phyloP scores from a whole-genome alignment of 768 basidiomycete species.

The Jaapia argillacea region DNA sequence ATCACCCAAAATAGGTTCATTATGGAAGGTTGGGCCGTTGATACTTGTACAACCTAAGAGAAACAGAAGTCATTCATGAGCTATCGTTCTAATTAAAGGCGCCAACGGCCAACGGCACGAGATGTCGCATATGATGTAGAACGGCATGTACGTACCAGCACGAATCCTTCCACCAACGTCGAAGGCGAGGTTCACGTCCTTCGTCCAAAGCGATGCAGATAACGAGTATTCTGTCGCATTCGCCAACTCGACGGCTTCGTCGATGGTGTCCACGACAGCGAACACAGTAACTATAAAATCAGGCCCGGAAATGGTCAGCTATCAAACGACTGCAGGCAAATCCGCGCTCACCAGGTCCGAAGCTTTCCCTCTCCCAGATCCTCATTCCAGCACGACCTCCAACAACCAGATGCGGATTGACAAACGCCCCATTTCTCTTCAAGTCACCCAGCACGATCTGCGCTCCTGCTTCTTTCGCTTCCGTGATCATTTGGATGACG shows the following conservation, averaged over 20 bases:
- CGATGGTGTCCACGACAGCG: constrained; percentile 33
- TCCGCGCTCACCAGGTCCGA: constrained; percentile 47
- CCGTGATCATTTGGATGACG: constrained; percentile 31
- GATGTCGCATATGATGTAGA: background rate
- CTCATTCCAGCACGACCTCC: constrained; percentile 39
- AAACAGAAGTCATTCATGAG: too few relatives aligned
- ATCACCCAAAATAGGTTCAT: constrained; percentile 26
- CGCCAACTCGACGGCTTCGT: constrained; percentile 46
- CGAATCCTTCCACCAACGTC: constrained; percentile 37
- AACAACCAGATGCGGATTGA: constrained; percentile 42
- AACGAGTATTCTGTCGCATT: constrained; percentile 46
- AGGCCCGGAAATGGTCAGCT: background rate
- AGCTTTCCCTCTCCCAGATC: constrained; percentile 49
- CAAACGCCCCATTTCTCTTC: constrained; percentile 24
- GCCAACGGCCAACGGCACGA: too few relatives aligned
- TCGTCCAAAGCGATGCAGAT: constrained; percentile 41
- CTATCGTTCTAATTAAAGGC: background rate
- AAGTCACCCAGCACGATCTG: constrained; percentile 34
- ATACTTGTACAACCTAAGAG: constrained; percentile 12
- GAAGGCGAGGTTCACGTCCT: constrained; percentile 31
- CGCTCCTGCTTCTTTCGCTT: constrained; percentile 36
- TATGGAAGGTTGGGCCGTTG: constrained; percentile 43
- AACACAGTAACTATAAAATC: constrained; percentile 29
- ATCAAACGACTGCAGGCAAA: background rate
- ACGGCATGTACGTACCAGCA: constrained; percentile 35